Conservation (phyloP, 495 filamentous ascomycete species). For the Opeltia flavorubescens region DNA sequence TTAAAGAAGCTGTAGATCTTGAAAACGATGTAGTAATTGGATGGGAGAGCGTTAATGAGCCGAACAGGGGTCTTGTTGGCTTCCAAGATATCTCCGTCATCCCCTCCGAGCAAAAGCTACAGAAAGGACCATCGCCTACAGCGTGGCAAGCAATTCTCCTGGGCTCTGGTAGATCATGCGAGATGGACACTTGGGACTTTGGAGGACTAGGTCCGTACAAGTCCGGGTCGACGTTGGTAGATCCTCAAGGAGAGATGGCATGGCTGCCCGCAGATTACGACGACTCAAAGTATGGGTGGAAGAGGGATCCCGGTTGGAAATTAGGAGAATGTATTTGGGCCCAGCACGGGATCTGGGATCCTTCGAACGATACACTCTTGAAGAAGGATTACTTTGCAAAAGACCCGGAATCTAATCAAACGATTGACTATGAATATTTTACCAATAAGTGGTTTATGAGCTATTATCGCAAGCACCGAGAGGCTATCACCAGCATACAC, state of each 20-base stretch:
- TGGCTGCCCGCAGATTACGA: slow-evolving; percentile 76
- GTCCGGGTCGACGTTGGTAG: slow-evolving; percentile 66
- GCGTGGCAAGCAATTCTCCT: slow-evolving; percentile 88
- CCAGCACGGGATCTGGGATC: slow-evolving; percentile 93
- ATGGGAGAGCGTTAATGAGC: slow-evolving; percentile 93
- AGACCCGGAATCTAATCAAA: slow-evolving; percentile 52
- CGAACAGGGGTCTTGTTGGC: slow-evolving; percentile 79
- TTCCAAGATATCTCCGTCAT: slow-evolving; percentile 69
- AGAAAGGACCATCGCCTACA: slow-evolving; percentile 87
- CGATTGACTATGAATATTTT: slow-evolving; percentile 67
- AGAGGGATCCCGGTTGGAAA: slow-evolving; percentile 75
- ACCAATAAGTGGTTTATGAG: slow-evolving; percentile 82
- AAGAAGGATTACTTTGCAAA: slow-evolving; percentile 82
- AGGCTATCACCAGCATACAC: slow-evolving; percentile 60
- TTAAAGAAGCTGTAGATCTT: slow-evolving; percentile 82
- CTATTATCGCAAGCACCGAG: slow-evolving; percentile 62
- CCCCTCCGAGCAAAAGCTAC: slow-evolving; percentile 77
- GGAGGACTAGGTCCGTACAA: slow-evolving; percentile 85
- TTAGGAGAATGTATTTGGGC: slow-evolving; percentile 92
- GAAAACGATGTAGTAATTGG: slow-evolving; percentile 82
- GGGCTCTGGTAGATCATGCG: slow-evolving; percentile 77
- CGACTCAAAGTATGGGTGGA: slow-evolving; percentile 81
- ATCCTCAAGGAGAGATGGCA: slow-evolving; percentile 70
- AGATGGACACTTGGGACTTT: slow-evolving; percentile 85
- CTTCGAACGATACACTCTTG: slow-evolving; percentile 57